Evolutionary conservation across 177 flowering plant species (phyloP).

Genomic region (Vitis hybrid): DNA sequence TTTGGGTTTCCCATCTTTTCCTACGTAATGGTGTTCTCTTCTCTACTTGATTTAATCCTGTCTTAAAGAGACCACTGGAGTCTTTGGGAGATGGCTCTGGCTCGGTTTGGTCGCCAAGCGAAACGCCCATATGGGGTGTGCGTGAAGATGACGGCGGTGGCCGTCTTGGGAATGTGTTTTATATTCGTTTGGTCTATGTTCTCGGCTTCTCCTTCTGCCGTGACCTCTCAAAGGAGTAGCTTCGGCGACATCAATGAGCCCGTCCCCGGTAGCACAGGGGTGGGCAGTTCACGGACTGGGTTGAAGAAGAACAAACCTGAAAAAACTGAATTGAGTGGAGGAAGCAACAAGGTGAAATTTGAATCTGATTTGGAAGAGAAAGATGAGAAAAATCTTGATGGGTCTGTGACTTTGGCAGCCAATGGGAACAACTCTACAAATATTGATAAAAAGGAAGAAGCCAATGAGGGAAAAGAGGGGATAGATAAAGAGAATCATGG

Average conservation of each 20-base stretch:
- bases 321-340: constrained; percentile 14
- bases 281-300: constrained; percentile 12
- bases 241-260: constrained; percentile 69
- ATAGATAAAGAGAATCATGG: constrained; percentile 15
- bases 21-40: background rate
- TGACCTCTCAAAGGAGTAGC: constrained; percentile 63
- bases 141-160: constrained; percentile 65
- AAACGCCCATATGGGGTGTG: constrained; percentile 73
- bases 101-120: constrained; percentile 54
- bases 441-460: constrained; percentile 13
- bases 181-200: constrained; percentile 69
- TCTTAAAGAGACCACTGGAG: background rate
- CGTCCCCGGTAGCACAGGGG: constrained; percentile 27
- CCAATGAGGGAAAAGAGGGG: constrained; percentile 19
- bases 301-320: constrained; percentile 13
- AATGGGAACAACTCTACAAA: constrained; percentile 17
- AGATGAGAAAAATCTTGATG: constrained; percentile 31
- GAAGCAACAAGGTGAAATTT: constrained; percentile 17
- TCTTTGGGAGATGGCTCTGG: constrained; percentile 42
- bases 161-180: constrained; percentile 74
- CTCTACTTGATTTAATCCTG: background rate
- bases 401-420: constrained; percentile 19
- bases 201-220: constrained; percentile 51
- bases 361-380: constrained; percentile 26
- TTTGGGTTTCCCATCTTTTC: constrained; percentile 1